These are phyloP conservation scores for Triticum aestivum DNA, from an alignment of 176 grass and related monocot genomes.

Conservation along the genomic window IWGSC_CS_RefSeq_v2.1 NC_057795.1:13956425-13956924, in stretches of 20 bases:
- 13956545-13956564: too few species aligned
- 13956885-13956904: neutral
- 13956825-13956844: neutral
- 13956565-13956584: too few species aligned
- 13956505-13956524: too few species aligned
- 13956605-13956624: too few species aligned
- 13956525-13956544: too few species aligned
- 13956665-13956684: neutral
- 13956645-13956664: neutral
- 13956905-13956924: neutral
- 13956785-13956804: neutral
- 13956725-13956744: neutral
- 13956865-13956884: neutral
- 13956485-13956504: too few species aligned
- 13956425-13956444: too few species aligned
- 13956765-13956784: neutral
- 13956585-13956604: too few species aligned
- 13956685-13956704: too few species aligned
- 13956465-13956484: too few species aligned
- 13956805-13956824: neutral
- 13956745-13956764: neutral
- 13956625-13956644: neutral
- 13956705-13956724: neutral
- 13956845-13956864: conserved; percentile 31
- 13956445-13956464: too few species aligned